These are phyloP conservation scores for barley (Hordeum vulgare) DNA, from an alignment of 176 grass and related monocot species.

Conservation along the genomic window MorexV3_pseudomolecules_assembly NC_058520.1:454063566-454064065, in stretches of 20 bases:
- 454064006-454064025: slow-evolving; percentile 27
- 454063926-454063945: slow-evolving; percentile 33
- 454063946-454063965: slow-evolving; percentile 19
- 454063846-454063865: not conserved
- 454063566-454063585: too few relatives aligned
- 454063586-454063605: too few relatives aligned
- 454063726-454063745: too few relatives aligned
- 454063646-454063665: too few relatives aligned
- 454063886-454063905: slow-evolving; percentile 29
- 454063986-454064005: not conserved
- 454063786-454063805: not conserved
- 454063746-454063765: not conserved
- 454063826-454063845: slow-evolving; percentile 9
- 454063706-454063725: too few relatives aligned
- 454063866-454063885: not conserved
- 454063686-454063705: too few relatives aligned
- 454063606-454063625: too few relatives aligned
- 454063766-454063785: not conserved
- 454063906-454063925: slow-evolving; percentile 14
- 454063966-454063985: slow-evolving; percentile 3
- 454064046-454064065: slow-evolving; percentile 13
- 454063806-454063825: not conserved
- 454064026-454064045: slow-evolving; percentile 16
- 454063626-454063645: too few relatives aligned
- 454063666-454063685: too few relatives aligned